phyloP scores from a whole-genome alignment of 208 protist genomes.

The Leptomonas pyrrhocoris region DNA sequence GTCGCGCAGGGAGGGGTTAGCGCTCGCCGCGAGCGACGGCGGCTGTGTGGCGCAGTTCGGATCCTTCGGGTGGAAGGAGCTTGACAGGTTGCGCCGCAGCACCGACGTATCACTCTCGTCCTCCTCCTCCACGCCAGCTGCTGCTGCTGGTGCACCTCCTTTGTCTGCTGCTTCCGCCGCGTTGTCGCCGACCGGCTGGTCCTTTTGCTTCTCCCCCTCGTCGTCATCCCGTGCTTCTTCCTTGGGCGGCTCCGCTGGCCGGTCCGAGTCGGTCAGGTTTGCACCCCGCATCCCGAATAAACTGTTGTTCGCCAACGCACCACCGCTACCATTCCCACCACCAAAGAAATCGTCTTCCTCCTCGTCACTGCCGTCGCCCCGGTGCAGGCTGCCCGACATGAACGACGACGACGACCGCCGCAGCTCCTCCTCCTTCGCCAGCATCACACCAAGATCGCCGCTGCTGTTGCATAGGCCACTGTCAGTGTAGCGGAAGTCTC shows the following conservation, averaged over 20 bases:
- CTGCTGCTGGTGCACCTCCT: not conserved
- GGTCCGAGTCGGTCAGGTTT: constrained; percentile 4
- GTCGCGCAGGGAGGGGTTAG: constrained; percentile 16
- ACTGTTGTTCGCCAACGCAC: constrained; percentile 27
- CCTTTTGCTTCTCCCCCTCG: not conserved
- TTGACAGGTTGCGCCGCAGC: constrained; percentile 10
- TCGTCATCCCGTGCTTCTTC: not conserved
- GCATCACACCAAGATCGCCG: constrained; percentile 65
- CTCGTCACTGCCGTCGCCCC: constrained; percentile 12
- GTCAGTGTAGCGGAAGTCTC: constrained; percentile 31
- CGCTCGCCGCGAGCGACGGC: constrained; percentile 29
- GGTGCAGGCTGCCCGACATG: constrained; percentile 16
- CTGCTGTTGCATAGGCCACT: constrained; percentile 64
- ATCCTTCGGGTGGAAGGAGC: constrained; percentile 27
- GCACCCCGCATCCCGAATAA: constrained; percentile 19
- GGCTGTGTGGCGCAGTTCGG: constrained; percentile 21
- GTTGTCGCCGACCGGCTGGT: not conserved
- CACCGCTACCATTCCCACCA: not conserved
- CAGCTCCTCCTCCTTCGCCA: constrained; percentile 61
- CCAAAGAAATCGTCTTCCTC: constrained; percentile 27
- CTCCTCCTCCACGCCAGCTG: not conserved
- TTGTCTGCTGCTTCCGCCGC: not conserved
- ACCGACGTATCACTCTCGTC: not conserved
- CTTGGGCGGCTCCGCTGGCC: not conserved
- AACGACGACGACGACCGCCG: constrained; percentile 28